Evolutionary conservation across 176 grass and related monocot species (phyloP), one percentile per base, ranked within the genome.

Genomic region (Saccharum spontaneum): DNA sequence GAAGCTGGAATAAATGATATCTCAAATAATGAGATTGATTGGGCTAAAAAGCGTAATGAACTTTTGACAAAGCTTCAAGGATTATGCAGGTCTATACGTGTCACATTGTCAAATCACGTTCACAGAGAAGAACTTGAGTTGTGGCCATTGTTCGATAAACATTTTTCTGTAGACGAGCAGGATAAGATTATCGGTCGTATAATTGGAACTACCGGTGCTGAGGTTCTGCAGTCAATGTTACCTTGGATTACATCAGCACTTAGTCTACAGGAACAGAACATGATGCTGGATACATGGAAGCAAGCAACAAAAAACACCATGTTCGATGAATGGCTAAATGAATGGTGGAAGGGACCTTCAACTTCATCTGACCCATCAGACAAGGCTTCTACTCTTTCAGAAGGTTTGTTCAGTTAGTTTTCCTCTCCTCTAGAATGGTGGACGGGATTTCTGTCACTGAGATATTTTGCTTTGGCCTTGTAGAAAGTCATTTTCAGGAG

Each of bases 181-280:
- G 95, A 97, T 84, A 97, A 93, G 75, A 91, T 97, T 84, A 87
- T 97, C 4, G 90, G 95, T 4, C 92, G 72, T 83, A 97, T 97
- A 85, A 97, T 97, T 63, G 95, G 95, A 86, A 94, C 90, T 50
- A 97, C 95, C 34, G 92, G 95, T 77, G 95, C 95, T 50, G 95
- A 97, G 87, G 90, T 97, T 83, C 84, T 97, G 48, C 95, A 97
- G 83, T 94, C 95, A 81, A 94, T 97, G 95, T 79, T 97, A 84
- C 95, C 95, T 40, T 97, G 95, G 95, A 88, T 97, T 77, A 97
- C 95, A 66, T 86, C 90, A 15, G 95, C 86, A 46, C 90, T 97
- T 90, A 97, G 45, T 79, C 80, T 85, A 76, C 90, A 97, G 61
- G 95, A 97, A 82, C 92, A 93, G 72, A 88, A 91, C 67, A 91